Conservation (phyloP, 2,329 filamentous ascomycete genomes). For the Neofusicoccum sp. region DNA sequence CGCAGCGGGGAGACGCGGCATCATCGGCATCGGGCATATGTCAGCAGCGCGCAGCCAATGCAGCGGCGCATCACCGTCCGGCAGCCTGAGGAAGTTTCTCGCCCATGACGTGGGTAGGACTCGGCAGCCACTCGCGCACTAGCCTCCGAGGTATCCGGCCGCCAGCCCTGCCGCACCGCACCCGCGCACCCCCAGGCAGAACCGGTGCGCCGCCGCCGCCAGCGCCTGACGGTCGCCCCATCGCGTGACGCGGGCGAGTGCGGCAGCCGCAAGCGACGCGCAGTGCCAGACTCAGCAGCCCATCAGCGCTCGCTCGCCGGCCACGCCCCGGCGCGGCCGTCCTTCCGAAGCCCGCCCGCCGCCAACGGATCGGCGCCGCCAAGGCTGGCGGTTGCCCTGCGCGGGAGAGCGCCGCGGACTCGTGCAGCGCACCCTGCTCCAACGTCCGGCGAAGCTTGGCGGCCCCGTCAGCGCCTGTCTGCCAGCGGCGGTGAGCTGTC, state of each 20-base stretch:
- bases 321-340: background rate
- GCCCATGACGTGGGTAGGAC: constrained; percentile 13
- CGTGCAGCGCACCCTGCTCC: background rate
- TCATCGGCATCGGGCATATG: background rate
- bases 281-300: background rate
- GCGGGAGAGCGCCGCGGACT: constrained; percentile 8
- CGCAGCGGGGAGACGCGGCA: too few species aligned
- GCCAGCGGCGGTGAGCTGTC: background rate
- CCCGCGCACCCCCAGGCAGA: background rate
- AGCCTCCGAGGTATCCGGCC: constrained; percentile 12
- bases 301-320: background rate
- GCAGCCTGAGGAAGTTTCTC: constrained; percentile 6
- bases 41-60: background rate
- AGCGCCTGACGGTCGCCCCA: constrained; percentile 1
- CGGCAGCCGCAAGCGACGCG: background rate
- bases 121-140: background rate
- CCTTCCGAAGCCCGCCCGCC: background rate
- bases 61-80: background rate
- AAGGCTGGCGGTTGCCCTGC: too few species aligned
- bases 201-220: background rate
- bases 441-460: constrained; percentile 2
- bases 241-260: background rate
- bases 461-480: background rate
- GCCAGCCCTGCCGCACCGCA: background rate
- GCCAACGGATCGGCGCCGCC: constrained; percentile 6